phyloP scores from a whole-genome alignment of 2,329 filamentous ascomycete genomes.

The Anisogramma anomala region DNA sequence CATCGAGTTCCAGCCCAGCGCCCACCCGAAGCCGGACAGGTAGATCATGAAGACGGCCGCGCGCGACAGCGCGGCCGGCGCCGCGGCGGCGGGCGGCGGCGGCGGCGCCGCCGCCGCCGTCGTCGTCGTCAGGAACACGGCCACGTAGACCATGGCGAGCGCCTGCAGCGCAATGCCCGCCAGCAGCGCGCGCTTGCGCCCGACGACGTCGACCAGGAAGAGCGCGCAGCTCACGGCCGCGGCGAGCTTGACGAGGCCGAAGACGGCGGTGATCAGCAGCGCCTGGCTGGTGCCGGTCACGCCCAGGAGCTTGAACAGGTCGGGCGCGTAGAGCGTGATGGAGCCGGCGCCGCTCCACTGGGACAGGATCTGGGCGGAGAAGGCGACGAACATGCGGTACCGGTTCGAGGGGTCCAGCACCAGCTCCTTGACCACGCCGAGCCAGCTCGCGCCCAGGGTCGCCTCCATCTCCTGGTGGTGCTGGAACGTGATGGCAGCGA shows the following conservation, averaged over 20 bases:
- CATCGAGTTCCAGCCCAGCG: conserved; percentile 62
- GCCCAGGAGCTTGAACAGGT: conserved; percentile 62
- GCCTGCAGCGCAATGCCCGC: conserved; percentile 49
- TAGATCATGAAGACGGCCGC: conserved; percentile 66
- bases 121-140: conserved; percentile 42
- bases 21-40: conserved; percentile 57
- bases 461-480: conserved; percentile 63
- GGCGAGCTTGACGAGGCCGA: conserved; percentile 62
- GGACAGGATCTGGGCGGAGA: conserved; percentile 57
- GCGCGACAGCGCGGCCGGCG: conserved; percentile 43
- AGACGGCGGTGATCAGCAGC: conserved; percentile 62
- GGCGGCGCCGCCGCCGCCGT: conserved; percentile 36
- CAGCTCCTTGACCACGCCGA: conserved; percentile 57
- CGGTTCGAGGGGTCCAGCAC: conserved; percentile 56
- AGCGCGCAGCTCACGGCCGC: conserved; percentile 58
- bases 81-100: conserved; percentile 46
- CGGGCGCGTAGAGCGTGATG: conserved; percentile 66
- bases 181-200: conserved; percentile 56
- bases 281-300: conserved; percentile 56
- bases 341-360: conserved; percentile 65
- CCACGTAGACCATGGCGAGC: conserved; percentile 51
- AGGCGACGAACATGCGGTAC: conserved; percentile 59
- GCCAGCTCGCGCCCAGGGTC: conserved; percentile 51
- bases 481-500: conserved; percentile 51
- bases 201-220: conserved; percentile 69